A percentile compares a stretch with the other conserved stretches of the same genome.
Conservation (phyloP, 2,329 filamentous ascomycete species). For the Exophiala viscosa region DNA sequence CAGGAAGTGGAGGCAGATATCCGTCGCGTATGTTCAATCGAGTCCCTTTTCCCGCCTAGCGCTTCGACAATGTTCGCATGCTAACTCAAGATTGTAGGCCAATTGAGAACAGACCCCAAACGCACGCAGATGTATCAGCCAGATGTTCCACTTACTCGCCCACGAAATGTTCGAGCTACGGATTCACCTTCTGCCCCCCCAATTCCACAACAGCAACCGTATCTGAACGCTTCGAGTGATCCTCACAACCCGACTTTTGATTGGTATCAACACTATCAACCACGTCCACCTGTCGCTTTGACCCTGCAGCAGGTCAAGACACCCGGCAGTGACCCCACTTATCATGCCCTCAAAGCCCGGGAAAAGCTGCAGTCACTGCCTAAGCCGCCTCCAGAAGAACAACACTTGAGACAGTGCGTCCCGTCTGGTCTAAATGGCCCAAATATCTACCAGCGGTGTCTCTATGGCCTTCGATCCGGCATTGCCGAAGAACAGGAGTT, state of each 20-base stretch:
- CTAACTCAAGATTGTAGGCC: constrained; percentile 18
- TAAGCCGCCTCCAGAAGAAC: constrained; percentile 13
- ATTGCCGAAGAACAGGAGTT: constrained; percentile 84
- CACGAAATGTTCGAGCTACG: constrained; percentile 55
- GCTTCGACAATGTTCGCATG: not conserved
- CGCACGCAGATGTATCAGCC: constrained; percentile 82
- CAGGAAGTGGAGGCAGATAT: constrained; percentile 42
- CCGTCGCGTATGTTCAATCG: constrained; percentile 20
- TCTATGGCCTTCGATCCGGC: constrained; percentile 76
- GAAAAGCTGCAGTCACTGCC: constrained; percentile 14
- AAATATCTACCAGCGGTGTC: constrained; percentile 86
- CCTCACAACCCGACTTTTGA: constrained; percentile 40
- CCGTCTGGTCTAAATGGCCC: constrained; percentile 64
- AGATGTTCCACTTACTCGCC: constrained; percentile 64
- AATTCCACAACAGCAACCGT: constrained; percentile 29
- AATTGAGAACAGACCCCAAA: constrained; percentile 73
- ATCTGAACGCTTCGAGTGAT: constrained; percentile 45
- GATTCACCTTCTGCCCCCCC: constrained; percentile 29
- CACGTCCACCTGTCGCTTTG: constrained; percentile 58
- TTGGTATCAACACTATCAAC: constrained; percentile 64
- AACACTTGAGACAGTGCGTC: constrained; percentile 18
- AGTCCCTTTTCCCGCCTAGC: not conserved
- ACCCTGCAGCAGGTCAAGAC: constrained; percentile 71
- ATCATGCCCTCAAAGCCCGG: constrained; percentile 51
- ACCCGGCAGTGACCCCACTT: constrained; percentile 69